Base-by-base conservation (phyloP, 441 rosid species). In the Viola pubescens region DNA sequence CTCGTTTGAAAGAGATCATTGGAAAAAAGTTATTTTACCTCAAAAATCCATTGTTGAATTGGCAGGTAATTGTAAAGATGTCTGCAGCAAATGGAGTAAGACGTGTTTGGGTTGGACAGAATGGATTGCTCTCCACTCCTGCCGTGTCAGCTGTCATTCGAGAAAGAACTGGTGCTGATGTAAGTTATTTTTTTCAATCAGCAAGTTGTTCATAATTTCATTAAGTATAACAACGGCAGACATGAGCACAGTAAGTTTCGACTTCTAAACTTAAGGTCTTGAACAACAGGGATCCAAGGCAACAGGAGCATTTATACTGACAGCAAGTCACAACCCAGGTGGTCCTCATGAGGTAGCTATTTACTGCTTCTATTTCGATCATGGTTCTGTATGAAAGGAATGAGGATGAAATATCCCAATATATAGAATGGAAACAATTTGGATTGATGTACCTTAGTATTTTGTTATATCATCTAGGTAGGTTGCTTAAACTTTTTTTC, bases 261-360 rank as follows among this genome's bases (percentile, higher is more conserved):
- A 65, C 61, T 60, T 70, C 11, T 64, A 42, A 68, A 61, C 46
- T 61, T 26, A 26, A 26, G 34, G 2, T 26, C 34, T 26, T 69
- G 13, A 59, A 69, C 76, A 54, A 63, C 82, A 94, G 98, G 98
- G 94, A 73, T 79, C 97, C 40, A 94, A 81, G 81, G 87, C 96
- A 67, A 81, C 89, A 0, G 98, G 98, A 58, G 89, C 82, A 62
- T 94, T 94, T 76, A 94, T 94, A 67, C 81, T 94, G 85, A 94
- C 98, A 11, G 98, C 98, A 63, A 94, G 98, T 76, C 98, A 94
- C 74, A 94, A 94, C 69, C 97, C 99, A 50, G 99, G 99, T 62
- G 99, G 99, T 66, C 99, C 99, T 54, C 66, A 77, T 77, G 99
- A 94, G 97, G 99, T 94, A 14, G 0, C 34, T 26, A 26, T 26